These are phyloP conservation scores for Boletus semigastroideus DNA, from an alignment of 1,284 basidiomycete genomes.

Conservation along the genomic window DNA sequence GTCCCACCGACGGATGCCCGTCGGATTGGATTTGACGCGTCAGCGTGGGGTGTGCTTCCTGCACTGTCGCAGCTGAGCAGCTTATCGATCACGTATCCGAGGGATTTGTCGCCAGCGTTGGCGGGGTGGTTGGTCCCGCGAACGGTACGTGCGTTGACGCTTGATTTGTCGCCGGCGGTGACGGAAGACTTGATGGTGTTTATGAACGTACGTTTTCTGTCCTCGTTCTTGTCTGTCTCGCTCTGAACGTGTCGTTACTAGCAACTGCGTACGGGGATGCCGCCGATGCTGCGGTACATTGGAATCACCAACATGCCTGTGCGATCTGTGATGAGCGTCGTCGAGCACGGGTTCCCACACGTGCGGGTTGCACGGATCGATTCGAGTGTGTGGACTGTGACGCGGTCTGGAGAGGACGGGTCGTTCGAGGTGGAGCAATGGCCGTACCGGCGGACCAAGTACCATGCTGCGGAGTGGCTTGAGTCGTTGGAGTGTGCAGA, in stretches of 20 bases:
- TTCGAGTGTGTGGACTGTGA: slow-evolving; percentile 55
- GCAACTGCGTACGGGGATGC: slow-evolving; percentile 63
- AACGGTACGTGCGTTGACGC: slow-evolving; percentile 49
- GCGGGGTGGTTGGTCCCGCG: slow-evolving; percentile 69
- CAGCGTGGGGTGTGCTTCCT: slow-evolving; percentile 69
- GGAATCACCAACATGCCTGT: slow-evolving; percentile 49
- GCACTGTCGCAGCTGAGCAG: slow-evolving; percentile 48
- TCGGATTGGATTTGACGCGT: slow-evolving; percentile 62
- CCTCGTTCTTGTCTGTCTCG: background rate
- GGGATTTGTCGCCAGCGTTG: slow-evolving; percentile 59
- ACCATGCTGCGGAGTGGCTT: slow-evolving; percentile 58
- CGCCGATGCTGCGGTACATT: slow-evolving; percentile 52
- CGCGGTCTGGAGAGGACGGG: slow-evolving; percentile 22
- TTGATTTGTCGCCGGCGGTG: slow-evolving; percentile 43
- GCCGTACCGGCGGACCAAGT: slow-evolving; percentile 50
- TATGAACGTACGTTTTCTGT: slow-evolving; percentile 32
- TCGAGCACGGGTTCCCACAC: slow-evolving; percentile 60
- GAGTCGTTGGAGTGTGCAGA: slow-evolving; percentile 60
- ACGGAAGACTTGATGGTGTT: slow-evolving; percentile 36
- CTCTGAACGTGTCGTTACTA: slow-evolving; percentile 25
- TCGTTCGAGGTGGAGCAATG: slow-evolving; percentile 50
- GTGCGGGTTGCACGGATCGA: slow-evolving; percentile 55
- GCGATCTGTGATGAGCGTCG: slow-evolving; percentile 43
- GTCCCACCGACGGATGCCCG: slow-evolving; percentile 50
- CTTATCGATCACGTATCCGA: slow-evolving; percentile 60